Base-by-base conservation (phyloP, 1,284 basidiomycete genomes). In the Termitomyces sp. region DNA sequence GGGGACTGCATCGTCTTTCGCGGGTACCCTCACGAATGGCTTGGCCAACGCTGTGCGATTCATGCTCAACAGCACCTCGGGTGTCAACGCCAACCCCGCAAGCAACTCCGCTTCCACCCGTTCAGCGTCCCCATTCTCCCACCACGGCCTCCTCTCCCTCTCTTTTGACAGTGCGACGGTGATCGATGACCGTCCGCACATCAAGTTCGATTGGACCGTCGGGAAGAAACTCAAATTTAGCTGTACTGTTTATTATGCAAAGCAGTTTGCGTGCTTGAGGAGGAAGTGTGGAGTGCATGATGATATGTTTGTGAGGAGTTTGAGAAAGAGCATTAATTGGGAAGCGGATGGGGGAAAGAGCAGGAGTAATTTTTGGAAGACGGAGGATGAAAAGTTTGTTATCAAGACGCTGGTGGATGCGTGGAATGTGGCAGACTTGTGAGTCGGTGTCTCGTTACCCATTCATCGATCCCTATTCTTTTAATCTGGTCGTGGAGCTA, bases 371-470 rank as follows among this genome's bases (percentile, higher is more conserved):
- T 92, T 91, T 64, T 89, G 87, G 84, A 88, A 86, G 75, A 90
- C 87, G 42, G 65, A 71, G 15, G 89, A 92, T 65, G 81, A 87
- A 61, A 74, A 81, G 55, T 90, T 86, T 65, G 84, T 92, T 61
- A 86, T 91, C 72, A 91, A 92, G 77, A 88, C 88, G 12, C 69
- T 91, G 53, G 84, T 91, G 5, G 84, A 87, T 68, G 87, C 88
- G 10, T 91, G 88, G 88, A 90, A 89, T 65, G 88, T 90, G 36
- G 86, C 85, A 7, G 89, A 92, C 69, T 68, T 88, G 88, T 90
- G 63, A 73, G 86, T 79, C 1, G 34, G 31, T 31, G 36, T 40
- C 15, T 44, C 36, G 26, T 19, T 41, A 3, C 10, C 24, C 15
- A 52, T 50, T 9, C 38, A n/a, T 33, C 43, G 5, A 31, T 43